Evolutionary conservation across 2,329 filamentous ascomycete species (phyloP).

Genomic region (Phialocephala sp.): DNA sequence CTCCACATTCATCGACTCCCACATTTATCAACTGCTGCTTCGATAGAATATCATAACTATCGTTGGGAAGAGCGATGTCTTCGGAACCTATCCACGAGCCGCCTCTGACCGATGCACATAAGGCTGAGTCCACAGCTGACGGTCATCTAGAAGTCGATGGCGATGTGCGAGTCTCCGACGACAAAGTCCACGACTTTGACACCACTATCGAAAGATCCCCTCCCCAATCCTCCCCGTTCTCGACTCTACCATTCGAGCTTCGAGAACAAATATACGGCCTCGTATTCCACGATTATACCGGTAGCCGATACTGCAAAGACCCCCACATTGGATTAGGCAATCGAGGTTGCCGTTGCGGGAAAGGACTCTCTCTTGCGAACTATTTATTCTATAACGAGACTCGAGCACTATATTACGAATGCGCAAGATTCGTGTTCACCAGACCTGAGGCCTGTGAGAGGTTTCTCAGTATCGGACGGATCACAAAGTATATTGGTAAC

Average conservation of each 20-base stretch:
- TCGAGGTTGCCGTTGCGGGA: background rate
- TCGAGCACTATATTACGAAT: background rate
- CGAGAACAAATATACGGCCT: constrained; percentile 6
- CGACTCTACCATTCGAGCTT: background rate
- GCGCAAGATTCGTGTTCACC: constrained; percentile 6
- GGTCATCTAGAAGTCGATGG: background rate
- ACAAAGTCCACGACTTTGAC: background rate
- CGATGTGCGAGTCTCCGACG: background rate
- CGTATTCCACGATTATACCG: background rate
- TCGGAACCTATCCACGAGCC: background rate
- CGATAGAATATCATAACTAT: background rate
- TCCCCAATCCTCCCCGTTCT: background rate
- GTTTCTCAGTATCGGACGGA: background rate
- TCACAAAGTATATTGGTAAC: background rate
- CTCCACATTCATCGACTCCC: background rate
- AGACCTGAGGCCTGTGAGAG: background rate
- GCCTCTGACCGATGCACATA: background rate
- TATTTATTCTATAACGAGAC: constrained; percentile 5
- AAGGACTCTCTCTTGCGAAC: constrained; percentile 1
- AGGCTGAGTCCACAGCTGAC: background rate
- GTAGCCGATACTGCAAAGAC: background rate
- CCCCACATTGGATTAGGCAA: background rate
- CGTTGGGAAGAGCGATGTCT: background rate
- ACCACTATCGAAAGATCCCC: background rate
- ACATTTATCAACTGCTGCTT: too few relatives aligned